phyloP scores from a whole-genome alignment of 768 basidiomycete genomes.

The Mycena vulgaris region DNA sequence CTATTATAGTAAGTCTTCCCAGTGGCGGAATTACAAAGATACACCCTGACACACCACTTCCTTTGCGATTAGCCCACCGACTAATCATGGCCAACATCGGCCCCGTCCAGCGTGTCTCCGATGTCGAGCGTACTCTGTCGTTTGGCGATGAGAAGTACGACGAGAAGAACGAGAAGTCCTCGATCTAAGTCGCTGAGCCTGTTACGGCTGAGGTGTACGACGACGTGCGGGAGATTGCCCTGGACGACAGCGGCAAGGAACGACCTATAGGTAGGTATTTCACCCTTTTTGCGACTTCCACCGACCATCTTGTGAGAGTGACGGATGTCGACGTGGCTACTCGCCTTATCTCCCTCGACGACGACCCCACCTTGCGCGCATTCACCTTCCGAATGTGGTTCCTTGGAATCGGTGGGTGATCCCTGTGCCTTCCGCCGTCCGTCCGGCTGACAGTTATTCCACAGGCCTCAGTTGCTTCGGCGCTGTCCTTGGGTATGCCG shows the following conservation, averaged over 20 bases:
- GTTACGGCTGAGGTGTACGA: constrained; percentile 37
- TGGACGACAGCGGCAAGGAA: constrained; percentile 64
- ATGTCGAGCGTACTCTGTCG: neutral
- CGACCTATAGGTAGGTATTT: constrained; percentile 60
- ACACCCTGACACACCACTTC: no score
- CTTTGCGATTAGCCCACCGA: no score
- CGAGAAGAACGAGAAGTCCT: constrained; percentile 27
- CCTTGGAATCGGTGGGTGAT: constrained; percentile 53
- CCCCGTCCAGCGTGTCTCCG: neutral
- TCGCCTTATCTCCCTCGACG: constrained; percentile 67
- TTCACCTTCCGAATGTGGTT: constrained; percentile 73
- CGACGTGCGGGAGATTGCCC: constrained; percentile 52
- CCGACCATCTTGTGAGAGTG: constrained; percentile 43
- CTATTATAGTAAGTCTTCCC: no score
- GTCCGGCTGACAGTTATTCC: neutral
- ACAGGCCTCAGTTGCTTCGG: constrained; percentile 69
- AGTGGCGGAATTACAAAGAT: no score
- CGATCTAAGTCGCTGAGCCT: constrained; percentile 22
- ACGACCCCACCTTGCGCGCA: constrained; percentile 64
- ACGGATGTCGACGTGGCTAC: constrained; percentile 63
- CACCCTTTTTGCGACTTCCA: neutral
- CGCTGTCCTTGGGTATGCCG: constrained; percentile 62
- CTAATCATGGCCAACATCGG: constrained; percentile 27
- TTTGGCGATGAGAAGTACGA: constrained; percentile 24
- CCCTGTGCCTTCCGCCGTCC: no score